phyloP scores from a whole-genome alignment of 2,329 filamentous ascomycete genomes.

The Pseudogymnoascus sp. region DNA sequence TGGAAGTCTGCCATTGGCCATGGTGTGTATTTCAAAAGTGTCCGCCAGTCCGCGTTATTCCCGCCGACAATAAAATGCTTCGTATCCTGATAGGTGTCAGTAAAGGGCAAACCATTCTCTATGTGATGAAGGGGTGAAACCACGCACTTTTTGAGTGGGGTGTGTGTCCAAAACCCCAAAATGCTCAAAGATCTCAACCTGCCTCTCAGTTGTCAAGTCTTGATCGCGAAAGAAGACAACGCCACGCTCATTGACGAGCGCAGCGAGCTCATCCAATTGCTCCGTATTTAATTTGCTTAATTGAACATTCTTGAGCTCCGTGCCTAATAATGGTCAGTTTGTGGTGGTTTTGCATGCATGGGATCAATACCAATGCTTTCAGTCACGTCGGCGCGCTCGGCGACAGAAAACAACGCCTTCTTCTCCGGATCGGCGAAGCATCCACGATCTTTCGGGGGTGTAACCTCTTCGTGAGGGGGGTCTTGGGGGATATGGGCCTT shows the following conservation, averaged over 20 bases:
- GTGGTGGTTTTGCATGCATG: conserved; percentile 26
- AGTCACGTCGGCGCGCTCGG: conserved; percentile 34
- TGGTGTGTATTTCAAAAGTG: conserved; percentile 9
- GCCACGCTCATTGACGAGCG: conserved; percentile 26
- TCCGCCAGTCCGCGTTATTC: conserved; percentile 9
- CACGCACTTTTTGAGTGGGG: conserved; percentile 7
- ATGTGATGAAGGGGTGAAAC: neutral
- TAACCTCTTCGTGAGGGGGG: conserved; percentile 15
- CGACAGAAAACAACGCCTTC: conserved; percentile 33
- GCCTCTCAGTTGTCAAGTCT: conserved; percentile 19
- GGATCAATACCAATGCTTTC: conserved; percentile 34
- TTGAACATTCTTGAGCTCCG: conserved; percentile 21
- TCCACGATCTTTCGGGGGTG: conserved; percentile 29
- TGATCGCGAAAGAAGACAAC: conserved; percentile 21
- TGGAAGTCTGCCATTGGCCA: conserved; percentile 11
- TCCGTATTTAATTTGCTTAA: conserved; percentile 18
- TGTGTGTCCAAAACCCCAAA: conserved; percentile 17
- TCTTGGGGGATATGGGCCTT: conserved; percentile 16
- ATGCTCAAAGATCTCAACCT: conserved; percentile 18
- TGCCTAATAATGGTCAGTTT: conserved; percentile 12
- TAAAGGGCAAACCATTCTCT: neutral
- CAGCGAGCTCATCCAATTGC: conserved; percentile 25
- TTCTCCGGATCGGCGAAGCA: conserved; percentile 38
- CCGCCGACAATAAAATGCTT: conserved; percentile 11
- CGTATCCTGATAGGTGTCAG: neutral